Evolutionary conservation across 1,139 yeast genomes (phyloP).

Genomic region (Keqinozyma sinolaborantium): DNA sequence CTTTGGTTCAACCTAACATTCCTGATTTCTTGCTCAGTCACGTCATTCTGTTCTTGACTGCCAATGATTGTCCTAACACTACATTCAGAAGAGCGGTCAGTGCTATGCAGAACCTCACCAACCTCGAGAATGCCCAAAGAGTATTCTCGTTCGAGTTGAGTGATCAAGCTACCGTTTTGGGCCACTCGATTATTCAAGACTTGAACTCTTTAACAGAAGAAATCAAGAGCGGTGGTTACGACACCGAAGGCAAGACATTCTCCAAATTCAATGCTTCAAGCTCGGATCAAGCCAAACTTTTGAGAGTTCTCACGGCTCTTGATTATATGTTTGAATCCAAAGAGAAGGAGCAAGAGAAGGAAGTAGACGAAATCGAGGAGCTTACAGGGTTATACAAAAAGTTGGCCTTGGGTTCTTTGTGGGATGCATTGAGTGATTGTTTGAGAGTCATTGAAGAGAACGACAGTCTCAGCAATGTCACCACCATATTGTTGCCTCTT

Average conservation of each 20-base stretch:
- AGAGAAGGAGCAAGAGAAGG: slow-evolving; percentile 14
- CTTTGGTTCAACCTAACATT: slow-evolving; percentile 57
- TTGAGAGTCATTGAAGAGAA: slow-evolving; percentile 57
- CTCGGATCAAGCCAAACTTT: slow-evolving; percentile 82
- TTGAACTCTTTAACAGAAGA: slow-evolving; percentile 49
- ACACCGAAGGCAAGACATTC: slow-evolving; percentile 51
- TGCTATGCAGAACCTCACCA: slow-evolving; percentile 75
- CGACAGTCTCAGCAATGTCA: slow-evolving; percentile 53
- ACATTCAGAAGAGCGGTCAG: slow-evolving; percentile 84
- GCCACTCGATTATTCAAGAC: slow-evolving; percentile 56
- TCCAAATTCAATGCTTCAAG: slow-evolving; percentile 74
- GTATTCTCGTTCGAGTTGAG: slow-evolving; percentile 71
- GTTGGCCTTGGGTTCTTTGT: slow-evolving; percentile 71
- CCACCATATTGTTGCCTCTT: slow-evolving; percentile 79
- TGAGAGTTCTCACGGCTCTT: slow-evolving; percentile 82
- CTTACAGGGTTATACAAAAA: slow-evolving; percentile 61
- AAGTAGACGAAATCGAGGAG: slow-evolving; percentile 37
- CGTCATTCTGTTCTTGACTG: slow-evolving; percentile 67
- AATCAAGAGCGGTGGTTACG: slow-evolving; percentile 38
- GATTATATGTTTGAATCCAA: slow-evolving; percentile 70
- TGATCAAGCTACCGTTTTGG: slow-evolving; percentile 59
- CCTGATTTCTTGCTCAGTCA: slow-evolving; percentile 62
- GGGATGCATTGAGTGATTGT: slow-evolving; percentile 86
- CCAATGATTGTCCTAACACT: slow-evolving; percentile 82
- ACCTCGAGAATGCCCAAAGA: slow-evolving; percentile 57